Conservation (phyloP, 192 early-diverging fungal genomes). For the Nowakowskiella sp. region DNA sequence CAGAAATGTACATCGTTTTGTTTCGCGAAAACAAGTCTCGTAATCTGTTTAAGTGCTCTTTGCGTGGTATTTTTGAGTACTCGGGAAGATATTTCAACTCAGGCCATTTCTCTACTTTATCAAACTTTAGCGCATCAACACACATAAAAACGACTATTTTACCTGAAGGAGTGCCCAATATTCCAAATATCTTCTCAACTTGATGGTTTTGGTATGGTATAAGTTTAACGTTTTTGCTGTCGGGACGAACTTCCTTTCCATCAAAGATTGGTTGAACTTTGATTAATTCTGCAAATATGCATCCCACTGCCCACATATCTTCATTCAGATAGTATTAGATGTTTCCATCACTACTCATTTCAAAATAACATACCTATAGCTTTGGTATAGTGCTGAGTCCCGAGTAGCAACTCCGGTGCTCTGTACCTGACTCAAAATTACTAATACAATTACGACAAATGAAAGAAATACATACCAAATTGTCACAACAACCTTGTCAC, state of each 20-base stretch:
- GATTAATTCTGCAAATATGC: constrained; percentile 93
- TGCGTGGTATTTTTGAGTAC: constrained; percentile 17
- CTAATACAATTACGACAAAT: neutral
- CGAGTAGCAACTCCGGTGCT: constrained; percentile 37
- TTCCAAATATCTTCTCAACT: constrained; percentile 82
- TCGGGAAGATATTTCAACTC: constrained; percentile 29
- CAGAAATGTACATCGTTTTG: constrained; percentile 13
- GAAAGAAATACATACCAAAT: constrained; percentile 33
- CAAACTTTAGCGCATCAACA: neutral
- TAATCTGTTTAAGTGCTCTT: constrained; percentile 14
- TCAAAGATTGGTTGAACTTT: constrained; percentile 89
- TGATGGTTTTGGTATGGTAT: constrained; percentile 54
- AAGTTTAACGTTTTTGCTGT: constrained; percentile 36
- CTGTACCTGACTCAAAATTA: constrained; percentile 18
- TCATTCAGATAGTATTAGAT: constrained; percentile 3
- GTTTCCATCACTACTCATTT: no score
- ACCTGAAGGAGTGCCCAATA: constrained; percentile 83
- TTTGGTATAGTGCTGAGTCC: constrained; percentile 38
- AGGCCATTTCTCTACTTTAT: constrained; percentile 35
- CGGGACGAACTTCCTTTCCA: constrained; percentile 78
- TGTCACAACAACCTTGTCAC: constrained; percentile 49
- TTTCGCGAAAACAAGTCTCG: constrained; percentile 5
- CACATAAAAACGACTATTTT: constrained; percentile 6
- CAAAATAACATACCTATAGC: constrained; percentile 24
- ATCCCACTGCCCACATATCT: constrained; percentile 95